These are phyloP conservation scores for Coemansia sp. DNA, from an alignment of 192 early-diverging fungal species.

Conservation along the genomic window DNA sequence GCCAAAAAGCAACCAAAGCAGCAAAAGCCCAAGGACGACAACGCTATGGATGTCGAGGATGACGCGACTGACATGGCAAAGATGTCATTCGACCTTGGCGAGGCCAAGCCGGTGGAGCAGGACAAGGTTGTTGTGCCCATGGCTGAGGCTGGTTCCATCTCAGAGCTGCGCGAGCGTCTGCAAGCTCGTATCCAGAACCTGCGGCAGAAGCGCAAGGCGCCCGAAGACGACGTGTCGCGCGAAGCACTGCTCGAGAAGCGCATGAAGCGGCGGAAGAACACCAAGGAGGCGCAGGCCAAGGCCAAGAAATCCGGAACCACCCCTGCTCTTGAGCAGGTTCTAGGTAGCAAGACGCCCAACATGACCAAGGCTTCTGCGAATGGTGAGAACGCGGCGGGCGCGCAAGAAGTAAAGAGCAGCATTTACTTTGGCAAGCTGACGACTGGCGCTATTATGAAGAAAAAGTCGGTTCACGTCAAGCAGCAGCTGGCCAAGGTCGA, in stretches of 20 bases:
- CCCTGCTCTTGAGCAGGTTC: constrained; percentile 24
- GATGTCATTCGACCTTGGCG: constrained; percentile 30
- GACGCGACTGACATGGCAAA: constrained; percentile 37
- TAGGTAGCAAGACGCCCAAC: constrained; percentile 38
- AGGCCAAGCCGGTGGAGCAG: not conserved
- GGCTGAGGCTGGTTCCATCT: constrained; percentile 51
- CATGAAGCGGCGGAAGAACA: constrained; percentile 67
- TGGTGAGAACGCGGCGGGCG: constrained; percentile 2
- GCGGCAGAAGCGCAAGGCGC: constrained; percentile 67
- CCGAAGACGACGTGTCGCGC: constrained; percentile 57
- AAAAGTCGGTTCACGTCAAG: constrained; percentile 55
- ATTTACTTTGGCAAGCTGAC: constrained; percentile 52
- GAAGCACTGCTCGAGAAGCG: constrained; percentile 80
- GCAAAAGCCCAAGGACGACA: not conserved
- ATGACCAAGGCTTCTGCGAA: not conserved
- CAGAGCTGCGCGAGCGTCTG: constrained; percentile 64
- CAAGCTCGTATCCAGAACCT: constrained; percentile 65
- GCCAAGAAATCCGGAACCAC: constrained; percentile 28
- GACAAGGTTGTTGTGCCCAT: constrained; percentile 34
- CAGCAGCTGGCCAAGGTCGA: constrained; percentile 69
- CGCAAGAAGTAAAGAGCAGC: constrained; percentile 31
- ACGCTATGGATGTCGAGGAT: constrained; percentile 35
- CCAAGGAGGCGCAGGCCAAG: constrained; percentile 47
- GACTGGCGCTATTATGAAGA: constrained; percentile 47
- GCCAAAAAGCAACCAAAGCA: constrained; percentile 31